phyloP scores from a whole-genome alignment of 2,329 filamentous ascomycete genomes.

The Bertia moriformis region DNA sequence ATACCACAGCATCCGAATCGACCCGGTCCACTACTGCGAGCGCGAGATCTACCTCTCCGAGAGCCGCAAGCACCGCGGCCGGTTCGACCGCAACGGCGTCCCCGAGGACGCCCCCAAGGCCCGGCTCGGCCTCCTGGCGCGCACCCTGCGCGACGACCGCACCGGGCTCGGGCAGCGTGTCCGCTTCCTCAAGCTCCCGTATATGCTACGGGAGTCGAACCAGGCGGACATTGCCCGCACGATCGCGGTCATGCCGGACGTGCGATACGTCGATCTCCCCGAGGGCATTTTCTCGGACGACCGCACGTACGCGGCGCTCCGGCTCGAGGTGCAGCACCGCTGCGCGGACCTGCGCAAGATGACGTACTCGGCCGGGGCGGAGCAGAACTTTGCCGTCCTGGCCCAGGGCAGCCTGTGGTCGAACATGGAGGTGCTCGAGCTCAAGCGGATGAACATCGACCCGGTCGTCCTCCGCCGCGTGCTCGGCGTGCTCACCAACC shows the following conservation, averaged over 20 bases:
- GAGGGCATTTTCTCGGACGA: constrained; percentile 79
- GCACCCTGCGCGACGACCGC: constrained; percentile 65
- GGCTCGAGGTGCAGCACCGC: constrained; percentile 69
- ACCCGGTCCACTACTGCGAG: constrained; percentile 86
- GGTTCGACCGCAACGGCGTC: constrained; percentile 63
- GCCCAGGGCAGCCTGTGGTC: constrained; percentile 52
- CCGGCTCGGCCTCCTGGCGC: constrained; percentile 64
- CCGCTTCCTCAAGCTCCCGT: constrained; percentile 72
- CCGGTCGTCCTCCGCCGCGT: constrained; percentile 57
- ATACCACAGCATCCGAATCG: constrained; percentile 81
- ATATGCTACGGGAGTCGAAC: constrained; percentile 82
- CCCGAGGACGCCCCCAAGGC: constrained; percentile 66
- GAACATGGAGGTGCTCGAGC: constrained; percentile 58
- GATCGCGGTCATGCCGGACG: constrained; percentile 69
- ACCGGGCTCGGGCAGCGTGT: constrained; percentile 54
- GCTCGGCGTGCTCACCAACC: constrained; percentile 47
- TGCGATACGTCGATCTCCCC: constrained; percentile 81
- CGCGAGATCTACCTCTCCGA: constrained; percentile 71
- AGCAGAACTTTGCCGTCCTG: constrained; percentile 61
- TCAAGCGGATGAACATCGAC: constrained; percentile 55
- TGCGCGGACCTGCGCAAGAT: constrained; percentile 81
- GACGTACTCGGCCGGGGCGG: constrained; percentile 67
- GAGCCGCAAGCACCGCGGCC: constrained; percentile 58
- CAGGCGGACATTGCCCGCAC: constrained; percentile 74
- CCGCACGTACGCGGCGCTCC: constrained; percentile 55